phyloP scores from a whole-genome alignment of 345 rosid species.

The Clarkia xantiana region DNA sequence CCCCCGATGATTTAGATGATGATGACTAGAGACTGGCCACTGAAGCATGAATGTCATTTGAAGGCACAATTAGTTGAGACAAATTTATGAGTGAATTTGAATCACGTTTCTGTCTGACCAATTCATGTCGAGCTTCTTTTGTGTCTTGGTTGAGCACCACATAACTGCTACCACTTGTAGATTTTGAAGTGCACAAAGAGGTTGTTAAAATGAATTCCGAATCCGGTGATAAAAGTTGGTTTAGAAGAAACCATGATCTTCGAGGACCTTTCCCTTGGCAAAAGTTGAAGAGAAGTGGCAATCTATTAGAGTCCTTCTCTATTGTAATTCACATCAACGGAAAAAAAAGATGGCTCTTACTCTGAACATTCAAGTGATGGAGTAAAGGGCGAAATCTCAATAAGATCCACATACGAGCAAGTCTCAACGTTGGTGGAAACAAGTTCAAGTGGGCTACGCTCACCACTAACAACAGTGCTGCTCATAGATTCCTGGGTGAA shows the following conservation, averaged over 20 bases:
- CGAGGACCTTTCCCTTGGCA: conserved; percentile 28
- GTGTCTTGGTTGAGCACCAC: too few species aligned
- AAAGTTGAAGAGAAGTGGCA: conserved; percentile 7
- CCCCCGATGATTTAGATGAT: conserved; percentile 14
- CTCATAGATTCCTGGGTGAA: too few species aligned
- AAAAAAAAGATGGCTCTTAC: conserved; percentile 15
- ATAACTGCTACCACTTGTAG: conserved; percentile 9
- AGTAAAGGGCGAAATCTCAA: conserved; percentile 25
- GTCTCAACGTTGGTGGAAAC: too few species aligned
- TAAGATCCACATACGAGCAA: conserved; percentile 5
- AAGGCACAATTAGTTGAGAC: conserved; percentile 15
- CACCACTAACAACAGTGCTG: too few species aligned
- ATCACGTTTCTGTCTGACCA: too few species aligned
- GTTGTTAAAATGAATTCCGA: conserved; percentile 15
- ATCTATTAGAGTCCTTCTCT: conserved; percentile 3
- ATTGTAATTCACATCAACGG: neutral
- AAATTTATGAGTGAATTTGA: conserved; percentile 14
- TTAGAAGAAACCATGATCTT: conserved; percentile 15
- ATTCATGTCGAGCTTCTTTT: too few species aligned
- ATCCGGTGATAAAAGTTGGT: conserved; percentile 19
- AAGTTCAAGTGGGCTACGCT: too few species aligned
- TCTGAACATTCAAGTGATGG: conserved; percentile 32
- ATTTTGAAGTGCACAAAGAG: conserved; percentile 16
- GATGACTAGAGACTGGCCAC: conserved; percentile 9
- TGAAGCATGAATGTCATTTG: conserved; percentile 14